These are phyloP conservation scores for Sordaria brevicollis DNA, from an alignment of 495 filamentous ascomycete genomes.

Conservation along the genomic window DNA sequence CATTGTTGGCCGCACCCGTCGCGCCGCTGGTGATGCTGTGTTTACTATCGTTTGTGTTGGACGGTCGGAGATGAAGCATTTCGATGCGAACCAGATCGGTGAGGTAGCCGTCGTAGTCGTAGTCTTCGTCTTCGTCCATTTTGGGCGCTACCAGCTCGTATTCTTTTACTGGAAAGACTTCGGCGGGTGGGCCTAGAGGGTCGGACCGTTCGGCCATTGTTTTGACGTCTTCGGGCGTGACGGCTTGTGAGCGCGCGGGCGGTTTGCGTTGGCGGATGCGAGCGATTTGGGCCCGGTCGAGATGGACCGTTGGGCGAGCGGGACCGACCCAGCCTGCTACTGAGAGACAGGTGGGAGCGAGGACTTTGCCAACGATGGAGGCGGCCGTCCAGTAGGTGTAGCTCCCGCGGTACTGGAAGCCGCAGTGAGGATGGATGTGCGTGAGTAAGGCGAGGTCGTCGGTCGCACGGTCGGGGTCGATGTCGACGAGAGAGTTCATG, in stretches of 20 bases:
- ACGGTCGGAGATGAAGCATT: conserved; percentile 42
- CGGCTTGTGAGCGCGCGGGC: conserved; percentile 14
- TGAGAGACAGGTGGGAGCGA: conserved; percentile 62
- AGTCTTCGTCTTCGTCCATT: conserved; percentile 29
- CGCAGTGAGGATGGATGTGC: conserved; percentile 50
- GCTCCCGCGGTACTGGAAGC: conserved; percentile 59
- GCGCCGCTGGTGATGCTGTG: neutral
- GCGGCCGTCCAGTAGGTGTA: conserved; percentile 61
- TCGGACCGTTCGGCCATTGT: conserved; percentile 52
- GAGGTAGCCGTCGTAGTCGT: conserved; percentile 27
- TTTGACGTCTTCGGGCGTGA: conserved; percentile 43
- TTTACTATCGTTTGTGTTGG: conserved; percentile 6
- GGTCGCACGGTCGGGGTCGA: conserved; percentile 50
- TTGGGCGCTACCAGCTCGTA: conserved; percentile 47
- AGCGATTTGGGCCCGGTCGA: conserved; percentile 52
- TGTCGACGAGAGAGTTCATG: conserved; percentile 64
- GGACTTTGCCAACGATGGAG: conserved; percentile 63
- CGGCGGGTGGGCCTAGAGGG: conserved; percentile 49
- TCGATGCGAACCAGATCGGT: conserved; percentile 53
- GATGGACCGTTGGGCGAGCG: conserved; percentile 49
- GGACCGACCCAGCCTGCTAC: conserved; percentile 64
- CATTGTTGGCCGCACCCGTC: neutral
- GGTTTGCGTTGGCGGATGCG: conserved; percentile 44
- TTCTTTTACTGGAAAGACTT: conserved; percentile 49
- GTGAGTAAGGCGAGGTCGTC: conserved; percentile 50